Conservation (phyloP, 768 basidiomycete species). For the Calvatia gigantea region DNA sequence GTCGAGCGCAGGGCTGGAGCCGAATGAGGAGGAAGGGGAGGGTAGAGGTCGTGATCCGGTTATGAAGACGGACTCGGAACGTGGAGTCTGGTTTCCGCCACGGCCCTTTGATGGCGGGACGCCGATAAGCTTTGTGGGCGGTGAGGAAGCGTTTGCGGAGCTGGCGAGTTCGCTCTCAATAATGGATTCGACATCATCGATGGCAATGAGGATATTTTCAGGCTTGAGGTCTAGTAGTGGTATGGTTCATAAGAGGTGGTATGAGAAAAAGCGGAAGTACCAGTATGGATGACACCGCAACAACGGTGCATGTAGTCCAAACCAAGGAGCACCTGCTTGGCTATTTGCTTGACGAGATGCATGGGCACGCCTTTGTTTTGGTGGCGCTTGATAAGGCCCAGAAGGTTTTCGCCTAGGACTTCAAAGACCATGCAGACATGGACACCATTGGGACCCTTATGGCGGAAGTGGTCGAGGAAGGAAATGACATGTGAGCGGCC, state of each 20-base stretch:
- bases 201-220: constrained; percentile 95
- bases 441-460: constrained; percentile 93
- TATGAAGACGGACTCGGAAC: constrained; percentile 74
- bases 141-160: constrained; percentile 40
- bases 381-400: constrained; percentile 95
- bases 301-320: constrained; percentile 97
- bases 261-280: constrained; percentile 26
- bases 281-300: constrained; percentile 96
- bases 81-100: constrained; percentile 94
- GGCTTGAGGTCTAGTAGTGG: constrained; percentile 79
- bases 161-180: constrained; percentile 77
- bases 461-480: constrained; percentile 95
- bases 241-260: constrained; percentile 1
- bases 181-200: constrained; percentile 94
- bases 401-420: constrained; percentile 94
- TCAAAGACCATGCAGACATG: constrained; percentile 99
- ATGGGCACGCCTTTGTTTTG: constrained; percentile 98
- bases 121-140: constrained; percentile 75
- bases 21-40: constrained; percentile 73
- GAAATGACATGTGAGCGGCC: constrained; percentile 95
- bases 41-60: constrained; percentile 94
- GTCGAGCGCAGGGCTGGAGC: constrained; percentile 69
- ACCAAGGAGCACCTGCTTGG: constrained; percentile 93
- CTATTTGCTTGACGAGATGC: constrained; percentile 90
- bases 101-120: constrained; percentile 92